phyloP scores from a whole-genome alignment of 768 basidiomycete species.

The Tylopilus felleus region DNA sequence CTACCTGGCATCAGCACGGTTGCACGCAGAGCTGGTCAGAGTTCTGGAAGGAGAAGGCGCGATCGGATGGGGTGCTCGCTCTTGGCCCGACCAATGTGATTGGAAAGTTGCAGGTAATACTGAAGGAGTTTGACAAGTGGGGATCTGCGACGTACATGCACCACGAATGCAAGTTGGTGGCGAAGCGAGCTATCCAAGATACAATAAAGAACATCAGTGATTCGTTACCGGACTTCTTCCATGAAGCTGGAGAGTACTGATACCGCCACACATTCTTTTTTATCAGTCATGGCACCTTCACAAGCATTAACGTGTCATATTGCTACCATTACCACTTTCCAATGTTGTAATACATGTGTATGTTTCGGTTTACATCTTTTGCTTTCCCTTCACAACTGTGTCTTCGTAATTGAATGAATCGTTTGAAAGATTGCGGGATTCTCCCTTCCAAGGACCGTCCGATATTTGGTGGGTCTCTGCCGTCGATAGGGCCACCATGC shows the following conservation, averaged over 20 bases:
- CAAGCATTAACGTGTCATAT: neutral
- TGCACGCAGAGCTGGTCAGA: slow-evolving; percentile 73
- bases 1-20: slow-evolving; percentile 70
- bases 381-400: slow-evolving; percentile 28
- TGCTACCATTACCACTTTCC: neutral
- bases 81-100: slow-evolving; percentile 64
- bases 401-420: slow-evolving; percentile 23
- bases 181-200: slow-evolving; percentile 54
- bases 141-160: slow-evolving; percentile 78
- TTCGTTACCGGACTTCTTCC: slow-evolving; percentile 60
- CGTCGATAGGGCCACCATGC: slow-evolving; percentile 35
- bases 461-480: slow-evolving; percentile 12
- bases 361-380: slow-evolving; percentile 15
- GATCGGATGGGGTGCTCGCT: slow-evolving; percentile 54
- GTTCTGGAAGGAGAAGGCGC: slow-evolving; percentile 77
- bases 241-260: slow-evolving; percentile 34
- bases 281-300: neutral
- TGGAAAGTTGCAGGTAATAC: slow-evolving; percentile 57
- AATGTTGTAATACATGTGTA: neutral
- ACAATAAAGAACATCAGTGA: slow-evolving; percentile 56
- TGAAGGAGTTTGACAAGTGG: slow-evolving; percentile 69
- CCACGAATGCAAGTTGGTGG: slow-evolving; percentile 62
- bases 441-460: slow-evolving; percentile 32
- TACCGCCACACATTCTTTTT: neutral
- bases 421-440: slow-evolving; percentile 2